These are phyloP conservation scores for Auricularia auricula-judae DNA, from an alignment of 768 basidiomycete species.

Conservation along the genomic window DNA sequence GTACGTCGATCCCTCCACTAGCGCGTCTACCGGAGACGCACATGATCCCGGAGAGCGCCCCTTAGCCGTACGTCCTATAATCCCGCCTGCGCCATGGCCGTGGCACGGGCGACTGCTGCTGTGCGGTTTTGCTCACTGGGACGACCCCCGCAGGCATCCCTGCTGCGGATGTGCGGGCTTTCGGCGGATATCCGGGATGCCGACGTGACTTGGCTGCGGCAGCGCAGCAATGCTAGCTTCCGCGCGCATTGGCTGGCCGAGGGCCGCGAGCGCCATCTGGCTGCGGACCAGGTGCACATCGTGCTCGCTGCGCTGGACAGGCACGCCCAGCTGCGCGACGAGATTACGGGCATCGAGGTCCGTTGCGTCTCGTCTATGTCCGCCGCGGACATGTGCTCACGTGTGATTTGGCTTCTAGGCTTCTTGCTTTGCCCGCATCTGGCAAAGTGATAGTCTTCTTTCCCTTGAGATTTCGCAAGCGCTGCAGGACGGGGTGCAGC, in stretches of 20 bases:
- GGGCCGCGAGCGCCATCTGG: background rate
- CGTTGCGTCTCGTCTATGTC: background rate
- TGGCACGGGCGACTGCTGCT: background rate
- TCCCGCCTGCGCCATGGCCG: background rate
- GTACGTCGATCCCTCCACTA: background rate
- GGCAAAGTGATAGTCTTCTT: background rate
- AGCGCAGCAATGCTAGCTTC: background rate
- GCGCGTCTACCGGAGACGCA: background rate
- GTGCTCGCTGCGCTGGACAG: slow-evolving; percentile 12
- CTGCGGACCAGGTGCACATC: slow-evolving; percentile 8
- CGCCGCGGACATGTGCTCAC: background rate
- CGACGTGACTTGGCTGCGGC: background rate
- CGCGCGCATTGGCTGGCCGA: background rate
- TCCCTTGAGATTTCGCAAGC: background rate
- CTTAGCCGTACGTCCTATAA: background rate
- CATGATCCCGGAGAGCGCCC: background rate
- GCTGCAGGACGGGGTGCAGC: no score
- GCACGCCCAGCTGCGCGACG: slow-evolving; percentile 10
- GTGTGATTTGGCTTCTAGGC: background rate
- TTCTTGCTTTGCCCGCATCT: background rate
- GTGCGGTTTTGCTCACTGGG: background rate
- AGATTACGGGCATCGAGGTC: slow-evolving; percentile 13
- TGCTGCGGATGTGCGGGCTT: background rate
- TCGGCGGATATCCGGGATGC: background rate
- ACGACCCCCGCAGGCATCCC: background rate